These are phyloP conservation scores for Colletotrichum sp. DNA, from an alignment of 2,329 filamentous ascomycete genomes.

Conservation along the genomic window DNA sequence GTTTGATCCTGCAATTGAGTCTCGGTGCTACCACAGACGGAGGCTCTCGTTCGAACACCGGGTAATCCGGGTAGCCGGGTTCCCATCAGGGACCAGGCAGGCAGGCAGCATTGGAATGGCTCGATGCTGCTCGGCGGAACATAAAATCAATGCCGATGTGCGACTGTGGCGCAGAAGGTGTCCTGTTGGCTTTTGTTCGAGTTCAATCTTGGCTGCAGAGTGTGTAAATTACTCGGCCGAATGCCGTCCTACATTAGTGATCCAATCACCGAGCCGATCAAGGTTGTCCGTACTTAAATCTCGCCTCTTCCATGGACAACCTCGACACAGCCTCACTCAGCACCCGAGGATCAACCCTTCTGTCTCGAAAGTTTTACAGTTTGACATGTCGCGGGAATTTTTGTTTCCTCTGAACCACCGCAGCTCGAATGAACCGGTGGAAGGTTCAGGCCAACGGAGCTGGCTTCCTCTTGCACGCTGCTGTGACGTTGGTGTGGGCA, in stretches of 20 bases:
- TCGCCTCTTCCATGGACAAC: not conserved
- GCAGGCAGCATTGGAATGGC: not conserved
- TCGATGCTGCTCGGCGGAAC: not conserved
- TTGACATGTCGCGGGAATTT: not conserved
- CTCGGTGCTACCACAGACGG: not conserved
- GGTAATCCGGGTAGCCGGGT: not conserved
- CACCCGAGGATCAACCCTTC: not conserved
- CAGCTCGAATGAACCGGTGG: not conserved
- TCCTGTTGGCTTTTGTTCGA: not conserved
- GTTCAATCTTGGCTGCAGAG: not conserved
- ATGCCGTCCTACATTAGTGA: not conserved
- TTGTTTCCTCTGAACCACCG: not conserved
- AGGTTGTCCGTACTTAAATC: not conserved
- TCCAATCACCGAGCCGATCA: not conserved
- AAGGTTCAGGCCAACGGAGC: not conserved
- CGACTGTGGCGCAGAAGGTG: not conserved
- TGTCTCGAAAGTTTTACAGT: not conserved
- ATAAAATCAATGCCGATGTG: not conserved
- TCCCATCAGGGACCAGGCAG: not conserved
- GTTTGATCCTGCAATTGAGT: not conserved
- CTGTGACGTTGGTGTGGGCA: not conserved
- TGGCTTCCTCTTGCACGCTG: not conserved
- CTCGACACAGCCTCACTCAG: not conserved
- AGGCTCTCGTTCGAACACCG: not conserved
- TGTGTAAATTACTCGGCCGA: not conserved